A percentile compares a stretch with the other conserved stretches of the same genome.
phyloP scores from a whole-genome alignment of 768 basidiomycete species.

The Nidula microcarpa region DNA sequence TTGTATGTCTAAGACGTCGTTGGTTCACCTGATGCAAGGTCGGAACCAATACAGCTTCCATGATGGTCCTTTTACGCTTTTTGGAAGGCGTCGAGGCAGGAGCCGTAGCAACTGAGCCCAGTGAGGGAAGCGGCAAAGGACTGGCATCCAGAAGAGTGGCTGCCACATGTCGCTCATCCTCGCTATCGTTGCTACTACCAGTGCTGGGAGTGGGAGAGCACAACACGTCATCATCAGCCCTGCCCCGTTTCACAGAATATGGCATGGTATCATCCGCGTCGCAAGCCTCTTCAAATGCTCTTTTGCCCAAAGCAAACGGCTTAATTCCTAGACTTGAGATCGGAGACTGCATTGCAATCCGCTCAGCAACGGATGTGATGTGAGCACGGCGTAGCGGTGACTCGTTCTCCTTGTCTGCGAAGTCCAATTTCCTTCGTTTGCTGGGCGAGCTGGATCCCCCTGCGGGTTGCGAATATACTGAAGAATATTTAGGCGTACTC shows the following conservation, averaged over 20 bases:
- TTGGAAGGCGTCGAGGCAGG: slow-evolving; percentile 9
- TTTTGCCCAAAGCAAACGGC: slow-evolving; percentile 36
- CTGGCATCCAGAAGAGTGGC: not conserved
- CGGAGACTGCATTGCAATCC: slow-evolving; percentile 37
- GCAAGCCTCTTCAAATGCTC: slow-evolving; percentile 33
- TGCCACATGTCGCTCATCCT: slow-evolving; percentile 24
- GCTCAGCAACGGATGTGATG: slow-evolving; percentile 39
- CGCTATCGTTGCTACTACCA: slow-evolving; percentile 21
- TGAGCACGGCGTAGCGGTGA: slow-evolving; percentile 27
- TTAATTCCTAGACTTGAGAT: not conserved
- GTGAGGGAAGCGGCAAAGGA: not conserved
- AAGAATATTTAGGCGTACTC: not conserved
- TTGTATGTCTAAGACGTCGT: not conserved
- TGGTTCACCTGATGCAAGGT: slow-evolving; percentile 4
- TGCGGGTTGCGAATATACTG: too few species aligned
- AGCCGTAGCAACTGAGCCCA: not conserved
- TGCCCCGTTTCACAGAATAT: slow-evolving; percentile 15
- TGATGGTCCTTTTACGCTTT: slow-evolving; percentile 47
- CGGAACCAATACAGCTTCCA: slow-evolving; percentile 40
- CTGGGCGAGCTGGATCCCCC: not conserved
- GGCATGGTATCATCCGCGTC: slow-evolving; percentile 20
- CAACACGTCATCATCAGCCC: not conserved
- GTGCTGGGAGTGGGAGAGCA: slow-evolving; percentile 5
- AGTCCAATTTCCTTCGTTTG: slow-evolving; percentile 25
- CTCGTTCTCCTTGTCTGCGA: slow-evolving; percentile 59